Evolutionary conservation across 805 yeast species (phyloP).

Genomic region (Lachancea nothofagi): DNA sequence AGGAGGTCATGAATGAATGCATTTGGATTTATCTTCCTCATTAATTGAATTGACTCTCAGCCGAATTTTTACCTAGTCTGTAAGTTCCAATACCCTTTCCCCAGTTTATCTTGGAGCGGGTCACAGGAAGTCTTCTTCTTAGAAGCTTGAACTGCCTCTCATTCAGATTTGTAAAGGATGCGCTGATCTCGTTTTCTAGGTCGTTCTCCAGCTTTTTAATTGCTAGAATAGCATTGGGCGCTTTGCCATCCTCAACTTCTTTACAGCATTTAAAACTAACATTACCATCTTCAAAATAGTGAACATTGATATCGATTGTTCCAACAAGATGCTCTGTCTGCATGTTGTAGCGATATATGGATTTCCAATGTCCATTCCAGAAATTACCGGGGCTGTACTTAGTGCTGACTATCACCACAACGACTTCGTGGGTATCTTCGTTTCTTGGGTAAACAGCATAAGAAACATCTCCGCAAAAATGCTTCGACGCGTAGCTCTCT

Average conservation of each 20-base stretch:
- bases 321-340: conserved; percentile 42
- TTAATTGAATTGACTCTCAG: conserved; percentile 33
- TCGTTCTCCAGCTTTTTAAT: conserved; percentile 54
- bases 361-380: conserved; percentile 87
- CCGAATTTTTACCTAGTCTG: conserved; percentile 77
- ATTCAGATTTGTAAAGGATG: conserved; percentile 64
- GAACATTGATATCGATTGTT: conserved; percentile 62
- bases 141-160: conserved; percentile 76
- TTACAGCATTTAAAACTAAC: conserved; percentile 61
- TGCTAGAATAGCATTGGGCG: conserved; percentile 33
- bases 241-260: conserved; percentile 26
- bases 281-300: conserved; percentile 94
- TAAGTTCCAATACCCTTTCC: conserved; percentile 89
- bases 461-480: conserved; percentile 56
- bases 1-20: conserved; percentile 6
- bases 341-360: conserved; percentile 48
- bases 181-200: conserved; percentile 55
- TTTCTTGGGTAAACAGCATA: conserved; percentile 39
- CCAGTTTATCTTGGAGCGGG: conserved; percentile 90
- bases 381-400: conserved; percentile 69
- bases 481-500: conserved; percentile 50
- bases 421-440: conserved; percentile 25
- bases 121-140: conserved; percentile 88
- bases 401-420: conserved; percentile 61
- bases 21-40: not conserved